phyloP scores from a whole-genome alignment of 2,329 filamentous ascomycete genomes.

The Trichoderma sp. region DNA sequence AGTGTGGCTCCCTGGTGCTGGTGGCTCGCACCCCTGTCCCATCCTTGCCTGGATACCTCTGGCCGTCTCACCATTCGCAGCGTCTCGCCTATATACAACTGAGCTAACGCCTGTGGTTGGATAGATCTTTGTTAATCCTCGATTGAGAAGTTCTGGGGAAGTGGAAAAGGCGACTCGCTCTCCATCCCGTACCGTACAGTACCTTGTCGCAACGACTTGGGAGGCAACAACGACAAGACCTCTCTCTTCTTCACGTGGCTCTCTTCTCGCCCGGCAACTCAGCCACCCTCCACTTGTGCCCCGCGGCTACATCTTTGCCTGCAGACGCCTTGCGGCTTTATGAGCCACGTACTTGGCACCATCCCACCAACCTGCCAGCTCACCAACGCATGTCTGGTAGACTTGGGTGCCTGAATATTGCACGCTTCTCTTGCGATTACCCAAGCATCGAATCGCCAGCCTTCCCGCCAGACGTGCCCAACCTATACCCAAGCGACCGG shows the following conservation, averaged over 20 bases:
- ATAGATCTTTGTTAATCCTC: slow-evolving; percentile 34
- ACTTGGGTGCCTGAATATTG: slow-evolving; percentile 51
- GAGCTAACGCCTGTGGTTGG: slow-evolving; percentile 41
- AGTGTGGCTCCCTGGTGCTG: slow-evolving; percentile 36
- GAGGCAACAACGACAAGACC: not conserved
- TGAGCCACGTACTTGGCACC: slow-evolving; percentile 51
- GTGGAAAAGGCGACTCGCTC: slow-evolving; percentile 26
- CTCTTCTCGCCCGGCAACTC: slow-evolving; percentile 36
- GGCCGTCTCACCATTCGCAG: slow-evolving; percentile 28
- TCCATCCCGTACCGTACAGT: slow-evolving; percentile 22
- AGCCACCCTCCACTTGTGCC: slow-evolving; percentile 33
- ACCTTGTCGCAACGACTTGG: slow-evolving; percentile 13
- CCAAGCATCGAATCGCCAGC: slow-evolving; percentile 28
- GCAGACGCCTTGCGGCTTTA: slow-evolving; percentile 61
- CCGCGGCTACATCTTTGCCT: slow-evolving; percentile 41
- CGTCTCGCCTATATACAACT: slow-evolving; percentile 34
- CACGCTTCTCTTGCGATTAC: slow-evolving; percentile 42
- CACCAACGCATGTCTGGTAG: slow-evolving; percentile 62
- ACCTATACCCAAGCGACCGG: slow-evolving; percentile 44
- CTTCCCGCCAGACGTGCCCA: slow-evolving; percentile 47
- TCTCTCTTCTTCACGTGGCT: slow-evolving; percentile 46
- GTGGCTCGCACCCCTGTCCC: slow-evolving; percentile 25
- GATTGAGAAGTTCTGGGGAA: slow-evolving; percentile 30
- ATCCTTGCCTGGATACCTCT: slow-evolving; percentile 29
- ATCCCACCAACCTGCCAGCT: slow-evolving; percentile 59